Conservation (phyloP, 2,329 filamentous ascomycete genomes). For the Acarospora socialis region DNA sequence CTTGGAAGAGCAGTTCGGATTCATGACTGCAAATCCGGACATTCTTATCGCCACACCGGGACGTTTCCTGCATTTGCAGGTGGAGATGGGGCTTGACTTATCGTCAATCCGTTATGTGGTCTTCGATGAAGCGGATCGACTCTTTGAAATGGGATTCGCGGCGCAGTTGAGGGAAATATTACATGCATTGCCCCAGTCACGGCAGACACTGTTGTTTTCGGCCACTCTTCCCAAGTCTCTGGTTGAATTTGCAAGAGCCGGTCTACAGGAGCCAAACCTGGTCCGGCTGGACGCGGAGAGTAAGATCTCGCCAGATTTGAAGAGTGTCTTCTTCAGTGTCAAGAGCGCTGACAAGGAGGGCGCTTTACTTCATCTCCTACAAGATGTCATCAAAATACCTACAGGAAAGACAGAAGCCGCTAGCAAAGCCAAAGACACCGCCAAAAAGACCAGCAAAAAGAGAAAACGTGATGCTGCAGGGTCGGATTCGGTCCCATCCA, state of each 20-base stretch:
- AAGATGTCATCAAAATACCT: slow-evolving; percentile 88
- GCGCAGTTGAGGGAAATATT: slow-evolving; percentile 87
- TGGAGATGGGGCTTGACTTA: slow-evolving; percentile 89
- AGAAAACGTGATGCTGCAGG: slow-evolving; percentile 35
- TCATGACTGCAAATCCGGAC: slow-evolving; percentile 89
- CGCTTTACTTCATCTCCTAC: slow-evolving; percentile 72
- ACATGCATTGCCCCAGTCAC: slow-evolving; percentile 64
- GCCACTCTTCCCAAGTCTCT: slow-evolving; percentile 87
- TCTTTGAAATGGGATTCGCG: slow-evolving; percentile 98
- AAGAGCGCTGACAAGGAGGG: slow-evolving; percentile 92
- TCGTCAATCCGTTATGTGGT: slow-evolving; percentile 87
- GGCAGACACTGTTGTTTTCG: slow-evolving; percentile 89
- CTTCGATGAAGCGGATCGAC: slow-evolving; percentile 89
- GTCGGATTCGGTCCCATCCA: slow-evolving; percentile 39
- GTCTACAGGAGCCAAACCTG: slow-evolving; percentile 79
- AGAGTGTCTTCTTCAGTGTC: slow-evolving; percentile 86
- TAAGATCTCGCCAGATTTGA: slow-evolving; percentile 90
- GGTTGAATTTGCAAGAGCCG: slow-evolving; percentile 89
- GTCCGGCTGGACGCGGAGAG: slow-evolving; percentile 86
- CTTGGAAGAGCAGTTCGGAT: slow-evolving; percentile 83
- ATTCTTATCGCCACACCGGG: slow-evolving; percentile 95
- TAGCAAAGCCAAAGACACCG: slow-evolving; percentile 30
- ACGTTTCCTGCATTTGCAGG: slow-evolving; percentile 89
- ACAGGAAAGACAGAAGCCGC: slow-evolving; percentile 44
- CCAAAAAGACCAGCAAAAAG: slow-evolving; percentile 30